Evolutionary conservation across 2,329 filamentous ascomycete genomes (phyloP), one percentile per base, ranked within the genome.

Genomic region (Exserohilum turcica): DNA sequence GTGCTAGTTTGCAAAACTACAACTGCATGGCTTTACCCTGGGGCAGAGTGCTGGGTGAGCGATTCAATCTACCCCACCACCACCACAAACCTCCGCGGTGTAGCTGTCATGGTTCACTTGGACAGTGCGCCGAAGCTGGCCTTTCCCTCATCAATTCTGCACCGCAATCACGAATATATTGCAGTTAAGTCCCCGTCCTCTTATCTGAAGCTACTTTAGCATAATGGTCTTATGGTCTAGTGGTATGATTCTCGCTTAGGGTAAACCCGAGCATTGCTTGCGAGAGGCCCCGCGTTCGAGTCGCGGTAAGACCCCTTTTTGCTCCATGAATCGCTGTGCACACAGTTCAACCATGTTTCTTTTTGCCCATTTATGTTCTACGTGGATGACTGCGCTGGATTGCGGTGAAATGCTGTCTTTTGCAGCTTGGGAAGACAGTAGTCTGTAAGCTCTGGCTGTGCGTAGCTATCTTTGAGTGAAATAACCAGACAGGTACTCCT

Each of bases 171-270:
- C 4, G 3, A 18, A 8, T 24, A 52, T 52, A 37, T 9, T 5
- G 0, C 0, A 0, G 2, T 6, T 1, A 6, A n/a, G 21, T 10
- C 0, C 0, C 3, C 1, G 0, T 32, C 6, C 0, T 24, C 31
- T 13, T 43, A 52, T 52, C 49, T 48, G 48, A 19, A 52, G 21
- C 18, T 36, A 21, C 31, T 40, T 24, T 9, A 46, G 42, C 27
- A 2, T 8, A 37, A 8, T 29, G 47, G 47, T 49, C 47, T 43
- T 49, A 43, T 43, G 33, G 45, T 53, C 82, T 85, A 84, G 83
- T 82, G 84, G 83, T 86, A 86, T 86, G 83, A 86, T 86, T 86
- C 83, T 84, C 83, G 84, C 84, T 86, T 86, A 86, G 84, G 84
- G 84, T 71, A 49, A 39, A 47, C 52, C 49, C 43, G 31, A 56